Base-by-base conservation (phyloP, 2,329 filamentous ascomycete species). In the Epichloe scottii region DNA sequence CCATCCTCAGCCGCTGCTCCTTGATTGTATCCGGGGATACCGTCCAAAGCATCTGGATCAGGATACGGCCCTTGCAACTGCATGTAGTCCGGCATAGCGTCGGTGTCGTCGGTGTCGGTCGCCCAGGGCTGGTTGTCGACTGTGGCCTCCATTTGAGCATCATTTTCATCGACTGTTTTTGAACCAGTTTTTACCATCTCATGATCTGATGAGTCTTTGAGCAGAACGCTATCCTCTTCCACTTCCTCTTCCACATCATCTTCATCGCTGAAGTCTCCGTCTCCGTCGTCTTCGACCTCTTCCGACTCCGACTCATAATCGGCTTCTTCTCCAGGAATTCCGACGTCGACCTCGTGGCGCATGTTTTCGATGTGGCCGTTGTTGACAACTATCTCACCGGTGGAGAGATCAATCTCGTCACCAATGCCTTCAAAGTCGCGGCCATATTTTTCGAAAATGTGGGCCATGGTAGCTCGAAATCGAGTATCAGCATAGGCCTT, bases 381-480 rank as follows among this genome's bases (percentile, higher is more conserved):
- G 66, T 97, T 78, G 51, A 96, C 82, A n/a, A 95, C 76, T 45
- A 97, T 82, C 53, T 87, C 74, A 50, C 88, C 89, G 0, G 87
- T 91, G 47, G 75, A 73, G 51, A 95, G 73, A 65, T 97, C 88
- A 60, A 97, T 89, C 68, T 95, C 89, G 66, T 97, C 91, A 50
- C 85, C 89, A 48, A 91, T 76, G 4, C 83, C 85, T 2, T 82
- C 81, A 61, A 95, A 95, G 63, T 96, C 86, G 56, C 76, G 82
- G 49, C 77, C 82, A 64, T 95, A 96, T 66, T 95, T 96, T 54
- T 85, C 79, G 63, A 95, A 95, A 51, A 97, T 95, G 51, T 79
- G 73, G 62, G 95, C 89, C 64, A 95, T 93, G 5, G 82, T 82
- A n/a, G 81, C 83, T 64, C 93, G 91, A 40, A 95, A 77, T 53